Evolutionary conservation across 352 stramenopile species (phyloP).

Genomic region (Discostella stelligera): DNA sequence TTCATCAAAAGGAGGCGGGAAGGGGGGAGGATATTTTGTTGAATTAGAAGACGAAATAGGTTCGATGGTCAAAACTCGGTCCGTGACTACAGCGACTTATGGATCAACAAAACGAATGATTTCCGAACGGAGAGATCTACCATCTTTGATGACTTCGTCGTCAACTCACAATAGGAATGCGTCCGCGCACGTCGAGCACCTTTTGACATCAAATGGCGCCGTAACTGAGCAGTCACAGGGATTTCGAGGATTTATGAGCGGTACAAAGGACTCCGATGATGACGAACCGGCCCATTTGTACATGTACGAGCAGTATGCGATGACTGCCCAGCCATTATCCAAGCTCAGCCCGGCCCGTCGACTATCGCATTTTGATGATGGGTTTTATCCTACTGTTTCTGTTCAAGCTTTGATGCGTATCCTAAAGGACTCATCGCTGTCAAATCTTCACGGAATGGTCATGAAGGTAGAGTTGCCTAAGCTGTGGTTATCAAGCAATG

Average conservation of each 20-base stretch:
- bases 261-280: conserved; percentile 64
- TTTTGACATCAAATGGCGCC: conserved; percentile 2
- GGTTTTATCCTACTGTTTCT: conserved; percentile 96
- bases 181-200: conserved; percentile 24
- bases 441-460: conserved; percentile 94
- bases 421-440: conserved; percentile 92
- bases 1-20: conserved; percentile 69
- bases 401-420: conserved; percentile 95
- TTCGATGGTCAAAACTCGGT: not conserved
- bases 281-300: conserved; percentile 79
- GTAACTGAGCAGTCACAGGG: conserved; percentile 18
- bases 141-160: conserved; percentile 22
- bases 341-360: conserved; percentile 58
- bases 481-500: not conserved
- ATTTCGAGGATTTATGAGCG: conserved; percentile 11
- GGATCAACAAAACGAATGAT: conserved; percentile 27
- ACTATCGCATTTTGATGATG: conserved; percentile 83
- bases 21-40: conserved; percentile 78
- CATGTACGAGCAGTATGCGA: conserved; percentile 85
- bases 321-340: conserved; percentile 79
- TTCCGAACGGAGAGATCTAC: conserved; percentile 32
- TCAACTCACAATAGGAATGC: conserved; percentile 22
- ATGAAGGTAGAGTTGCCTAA: conserved; percentile 83
- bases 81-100: conserved; percentile 5
- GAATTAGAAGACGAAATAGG: conserved; percentile 57